These are phyloP conservation scores for Peltaster fructicola DNA, from an alignment of 2,329 filamentous ascomycete species.

Conservation along the genomic window DNA sequence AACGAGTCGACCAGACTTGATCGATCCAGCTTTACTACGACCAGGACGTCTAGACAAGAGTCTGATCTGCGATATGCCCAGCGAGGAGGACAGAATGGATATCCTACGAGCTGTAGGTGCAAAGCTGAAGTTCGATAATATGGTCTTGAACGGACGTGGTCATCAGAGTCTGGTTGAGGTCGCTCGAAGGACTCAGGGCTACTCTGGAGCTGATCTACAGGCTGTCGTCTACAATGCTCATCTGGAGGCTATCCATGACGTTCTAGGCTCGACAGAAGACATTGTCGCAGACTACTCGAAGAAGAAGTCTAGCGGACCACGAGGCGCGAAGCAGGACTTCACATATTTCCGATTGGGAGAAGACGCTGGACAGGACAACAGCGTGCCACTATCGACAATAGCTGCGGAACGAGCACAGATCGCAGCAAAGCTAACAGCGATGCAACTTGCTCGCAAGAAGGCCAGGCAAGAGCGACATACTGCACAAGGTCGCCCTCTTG, in stretches of 20 bases:
- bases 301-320: slow-evolving; percentile 13
- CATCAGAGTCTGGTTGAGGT: slow-evolving; percentile 44
- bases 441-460: slow-evolving; percentile 53
- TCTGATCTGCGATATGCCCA: slow-evolving; percentile 77
- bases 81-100: slow-evolving; percentile 62
- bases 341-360: slow-evolving; percentile 73
- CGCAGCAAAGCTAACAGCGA: slow-evolving; percentile 60
- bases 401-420: slow-evolving; percentile 59
- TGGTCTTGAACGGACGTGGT: no score
- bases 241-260: slow-evolving; percentile 88
- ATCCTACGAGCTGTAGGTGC: slow-evolving; percentile 71
- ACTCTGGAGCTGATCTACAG: slow-evolving; percentile 86
- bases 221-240: slow-evolving; percentile 93
- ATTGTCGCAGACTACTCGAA: slow-evolving; percentile 16
- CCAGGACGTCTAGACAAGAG: slow-evolving; percentile 90
- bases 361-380: slow-evolving; percentile 23
- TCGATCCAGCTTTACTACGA: slow-evolving; percentile 80
- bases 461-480: slow-evolving; percentile 35
- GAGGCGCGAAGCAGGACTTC: slow-evolving; percentile 33
- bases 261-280: slow-evolving; percentile 39
- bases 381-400: slow-evolving; percentile 28
- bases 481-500: slow-evolving; percentile 6
- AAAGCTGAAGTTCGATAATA: no score
- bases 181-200: slow-evolving; percentile 66
- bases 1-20: slow-evolving; percentile 81